Evolutionary conservation across 805 yeast species (phyloP).

Genomic region (Candida golubevii): DNA sequence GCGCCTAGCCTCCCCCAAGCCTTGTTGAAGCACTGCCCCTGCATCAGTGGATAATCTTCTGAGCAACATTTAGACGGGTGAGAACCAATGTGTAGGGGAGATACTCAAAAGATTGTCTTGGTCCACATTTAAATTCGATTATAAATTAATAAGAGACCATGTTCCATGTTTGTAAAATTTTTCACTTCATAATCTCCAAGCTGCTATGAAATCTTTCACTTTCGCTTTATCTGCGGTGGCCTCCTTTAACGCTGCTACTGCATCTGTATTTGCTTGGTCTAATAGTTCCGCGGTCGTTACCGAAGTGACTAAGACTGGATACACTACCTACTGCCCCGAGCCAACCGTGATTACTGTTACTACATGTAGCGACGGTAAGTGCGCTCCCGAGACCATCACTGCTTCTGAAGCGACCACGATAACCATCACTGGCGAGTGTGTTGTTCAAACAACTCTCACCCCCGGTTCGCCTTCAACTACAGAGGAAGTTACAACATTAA

Average conservation of each 20-base stretch:
- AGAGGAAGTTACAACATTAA: background rate
- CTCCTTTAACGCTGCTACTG: conserved; percentile 6
- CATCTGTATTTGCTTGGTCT: conserved; percentile 2
- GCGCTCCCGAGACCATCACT: conserved; percentile 25
- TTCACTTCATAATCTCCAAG: background rate
- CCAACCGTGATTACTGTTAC: conserved; percentile 3
- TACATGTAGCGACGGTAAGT: conserved; percentile 22
- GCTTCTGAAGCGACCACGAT: conserved; percentile 29
- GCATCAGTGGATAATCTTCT: background rate
- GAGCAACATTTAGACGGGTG: too few species aligned
- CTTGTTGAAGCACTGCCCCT: background rate
- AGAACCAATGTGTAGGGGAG: too few species aligned
- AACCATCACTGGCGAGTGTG: conserved; percentile 30
- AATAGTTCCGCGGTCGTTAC: conserved; percentile 17
- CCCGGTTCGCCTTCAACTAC: background rate
- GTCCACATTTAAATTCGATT: too few species aligned
- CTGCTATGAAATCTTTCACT: conserved; percentile 6
- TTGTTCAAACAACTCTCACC: conserved; percentile 22
- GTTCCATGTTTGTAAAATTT: too few species aligned
- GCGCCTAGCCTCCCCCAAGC: background rate
- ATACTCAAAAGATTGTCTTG: too few species aligned
- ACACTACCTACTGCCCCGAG: conserved; percentile 3
- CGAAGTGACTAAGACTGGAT: conserved; percentile 28
- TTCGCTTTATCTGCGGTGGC: conserved; percentile 10
- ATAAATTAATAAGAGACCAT: too few species aligned